Conservation (phyloP, 2,329 filamentous ascomycete genomes). For the Cordyceps farinosa region DNA sequence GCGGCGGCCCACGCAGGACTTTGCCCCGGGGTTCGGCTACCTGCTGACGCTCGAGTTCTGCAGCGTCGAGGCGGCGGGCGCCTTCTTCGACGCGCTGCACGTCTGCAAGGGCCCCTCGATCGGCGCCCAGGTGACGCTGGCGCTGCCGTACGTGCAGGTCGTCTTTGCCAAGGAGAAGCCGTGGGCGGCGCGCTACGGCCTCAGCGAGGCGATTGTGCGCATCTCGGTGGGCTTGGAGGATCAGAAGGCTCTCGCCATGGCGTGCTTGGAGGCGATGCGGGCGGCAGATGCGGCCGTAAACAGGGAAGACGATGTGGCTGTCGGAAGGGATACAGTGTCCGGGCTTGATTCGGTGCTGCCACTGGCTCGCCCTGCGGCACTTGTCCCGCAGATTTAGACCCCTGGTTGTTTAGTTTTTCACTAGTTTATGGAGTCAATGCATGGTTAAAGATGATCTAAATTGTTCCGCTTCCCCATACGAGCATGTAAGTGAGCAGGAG, state of each 20-base stretch:
- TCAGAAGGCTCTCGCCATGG: conserved; percentile 33
- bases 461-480: background rate
- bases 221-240: conserved; percentile 47
- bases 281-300: background rate
- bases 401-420: background rate
- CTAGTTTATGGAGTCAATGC: background rate
- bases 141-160: conserved; percentile 45
- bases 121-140: conserved; percentile 50
- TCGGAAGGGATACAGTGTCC: background rate
- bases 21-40: conserved; percentile 52
- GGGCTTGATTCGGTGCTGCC: background rate
- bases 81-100: conserved; percentile 35
- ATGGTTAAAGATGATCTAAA: conserved; percentile 1
- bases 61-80: conserved; percentile 34
- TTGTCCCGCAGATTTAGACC: background rate
- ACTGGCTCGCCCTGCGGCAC: background rate
- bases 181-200: conserved; percentile 37
- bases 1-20: conserved; percentile 39
- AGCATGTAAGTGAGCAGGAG: too few relatives aligned
- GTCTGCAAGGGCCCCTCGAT: conserved; percentile 50
- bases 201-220: conserved; percentile 40
- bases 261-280: conserved; percentile 5
- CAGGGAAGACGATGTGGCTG: background rate
- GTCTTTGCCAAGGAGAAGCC: conserved; percentile 38
- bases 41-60: conserved; percentile 51